Evolutionary conservation across 1,284 basidiomycete genomes (phyloP), one percentile per base, ranked within the genome.

Genomic region (Puccinia triticina): DNA sequence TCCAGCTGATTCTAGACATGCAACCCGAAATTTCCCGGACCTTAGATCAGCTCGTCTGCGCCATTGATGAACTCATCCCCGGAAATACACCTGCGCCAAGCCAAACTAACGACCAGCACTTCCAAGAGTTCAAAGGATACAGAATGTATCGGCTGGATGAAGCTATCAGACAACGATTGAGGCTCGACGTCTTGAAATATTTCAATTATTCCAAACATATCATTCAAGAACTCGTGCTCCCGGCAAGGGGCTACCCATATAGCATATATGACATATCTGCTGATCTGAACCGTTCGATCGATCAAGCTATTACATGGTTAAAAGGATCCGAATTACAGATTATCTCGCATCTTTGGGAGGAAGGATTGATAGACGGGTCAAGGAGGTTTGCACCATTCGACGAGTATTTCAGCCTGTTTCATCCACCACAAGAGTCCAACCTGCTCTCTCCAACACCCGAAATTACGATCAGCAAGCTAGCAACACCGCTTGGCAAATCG

Each of bases 31-130:
- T 55, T n/a, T 5, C 4, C 23, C 53, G 23, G 53, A 55, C 18
- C 23, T 8, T 55, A 21, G 23, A 55, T 55, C 53, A 55, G 23
- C 4, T n/a, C 18, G 23, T 8, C 23, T 21, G 53, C 4, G 18
- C 18, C 10, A n/a, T 55, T 16, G 23, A 55, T 55, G 53, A 55
- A 16, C 10, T 55, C 53, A 55, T 55, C 23, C 53, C 53, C 53
- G 53, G 53, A n/a, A 55, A 16, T 12, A n/a, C 32, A 40, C 10
- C 61, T 29, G 37, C 7, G 32, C 37, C 37, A 5, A 66, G 12
- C 26, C 61, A 32, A 66, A 66, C 61, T 3, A 66, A 66, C 21
- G 61, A 66, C 21, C 61, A 66, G 53, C 23, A 55, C 53, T 55
- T n/a, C 18, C 5, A 55, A 55, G 53, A 55, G 53, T n/a, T 55